Conservation (phyloP, 139 green algal species). For the Picochlorum costavermella region DNA sequence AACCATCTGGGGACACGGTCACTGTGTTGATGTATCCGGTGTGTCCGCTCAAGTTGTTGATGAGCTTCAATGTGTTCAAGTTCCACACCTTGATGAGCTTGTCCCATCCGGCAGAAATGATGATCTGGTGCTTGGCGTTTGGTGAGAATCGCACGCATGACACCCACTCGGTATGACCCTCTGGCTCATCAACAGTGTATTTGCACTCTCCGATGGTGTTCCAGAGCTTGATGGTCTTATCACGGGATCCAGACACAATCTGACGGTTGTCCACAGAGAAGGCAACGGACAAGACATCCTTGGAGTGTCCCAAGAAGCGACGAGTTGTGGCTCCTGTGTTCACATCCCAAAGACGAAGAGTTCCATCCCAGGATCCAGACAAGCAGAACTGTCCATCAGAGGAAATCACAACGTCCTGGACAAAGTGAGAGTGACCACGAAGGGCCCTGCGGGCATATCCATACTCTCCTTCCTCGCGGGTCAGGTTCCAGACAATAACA, state of each 20-base stretch:
- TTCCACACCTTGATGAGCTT: slow-evolving; percentile 98
- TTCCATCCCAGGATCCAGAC: slow-evolving; percentile 96
- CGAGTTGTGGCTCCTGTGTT: slow-evolving; percentile 93
- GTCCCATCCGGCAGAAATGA: slow-evolving; percentile 98
- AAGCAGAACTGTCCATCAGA: slow-evolving; percentile 97
- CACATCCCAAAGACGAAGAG: slow-evolving; percentile 98
- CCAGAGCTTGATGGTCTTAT: slow-evolving; percentile 98
- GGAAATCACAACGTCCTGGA: slow-evolving; percentile 98
- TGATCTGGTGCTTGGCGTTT: slow-evolving; percentile 89
- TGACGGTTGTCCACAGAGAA: slow-evolving; percentile 99
- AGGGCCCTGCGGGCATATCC: slow-evolving; percentile 70
- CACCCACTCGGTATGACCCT: slow-evolving; percentile 96
- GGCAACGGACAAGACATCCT: slow-evolving; percentile 97
- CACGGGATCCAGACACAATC: slow-evolving; percentile 95
- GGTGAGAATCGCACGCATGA: slow-evolving; percentile 98
- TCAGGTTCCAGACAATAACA: slow-evolving; percentile 92
- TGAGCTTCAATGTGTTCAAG: slow-evolving; percentile 98
- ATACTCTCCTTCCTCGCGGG: slow-evolving; percentile 67
- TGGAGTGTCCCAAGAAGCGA: slow-evolving; percentile 96
- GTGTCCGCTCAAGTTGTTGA: slow-evolving; percentile 93
- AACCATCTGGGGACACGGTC: slow-evolving; percentile 97
- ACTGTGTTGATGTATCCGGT: slow-evolving; percentile 94
- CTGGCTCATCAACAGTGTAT: slow-evolving; percentile 92
- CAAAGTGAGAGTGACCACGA: slow-evolving; percentile 87
- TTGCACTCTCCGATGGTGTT: slow-evolving; percentile 99